Evolutionary conservation across 306 rosid species (phyloP).

Genomic region (Lathyrus oleraceus): DNA sequence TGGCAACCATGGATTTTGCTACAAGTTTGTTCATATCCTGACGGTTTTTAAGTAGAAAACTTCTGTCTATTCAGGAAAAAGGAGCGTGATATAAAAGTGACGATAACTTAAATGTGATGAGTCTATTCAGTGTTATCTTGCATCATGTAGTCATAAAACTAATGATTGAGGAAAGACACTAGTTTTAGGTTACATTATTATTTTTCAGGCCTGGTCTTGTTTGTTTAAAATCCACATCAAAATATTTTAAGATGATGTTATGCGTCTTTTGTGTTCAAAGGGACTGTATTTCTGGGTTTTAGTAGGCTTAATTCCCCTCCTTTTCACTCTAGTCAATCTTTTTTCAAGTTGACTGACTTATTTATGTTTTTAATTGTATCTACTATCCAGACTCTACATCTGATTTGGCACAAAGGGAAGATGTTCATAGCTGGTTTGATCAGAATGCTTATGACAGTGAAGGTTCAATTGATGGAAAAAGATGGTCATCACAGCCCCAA

Average conservation of each 20-base stretch:
- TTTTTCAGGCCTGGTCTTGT: slow-evolving; percentile 20
- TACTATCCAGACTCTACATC: slow-evolving; percentile 45
- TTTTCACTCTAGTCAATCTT: slow-evolving; percentile 4
- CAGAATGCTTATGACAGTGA: slow-evolving; percentile 47
- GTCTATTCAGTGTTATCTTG: neutral
- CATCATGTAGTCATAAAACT: neutral
- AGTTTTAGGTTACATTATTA: neutral
- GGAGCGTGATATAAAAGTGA: slow-evolving; percentile 3
- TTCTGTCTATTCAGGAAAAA: neutral
- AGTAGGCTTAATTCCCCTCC: neutral
- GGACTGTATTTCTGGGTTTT: neutral
- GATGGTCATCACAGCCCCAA: slow-evolving; percentile 77
- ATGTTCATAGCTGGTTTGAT: slow-evolving; percentile 43
- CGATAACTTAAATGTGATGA: slow-evolving; percentile 16
- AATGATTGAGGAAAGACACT: neutral
- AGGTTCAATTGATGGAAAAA: slow-evolving; percentile 44
- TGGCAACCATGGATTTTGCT: neutral
- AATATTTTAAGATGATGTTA: slow-evolving; percentile 18
- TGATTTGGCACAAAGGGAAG: slow-evolving; percentile 47
- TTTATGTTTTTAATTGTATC: slow-evolving; percentile 25
- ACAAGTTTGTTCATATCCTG: slow-evolving; percentile 1
- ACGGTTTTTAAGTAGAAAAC: neutral
- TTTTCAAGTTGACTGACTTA: slow-evolving; percentile 24
- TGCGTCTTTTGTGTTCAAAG: slow-evolving; percentile 12
- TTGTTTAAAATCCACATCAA: slow-evolving; percentile 14